Evolutionary conservation across 2,329 filamentous ascomycete genomes (phyloP).

Genomic region (Cladobotryum protrusum): DNA sequence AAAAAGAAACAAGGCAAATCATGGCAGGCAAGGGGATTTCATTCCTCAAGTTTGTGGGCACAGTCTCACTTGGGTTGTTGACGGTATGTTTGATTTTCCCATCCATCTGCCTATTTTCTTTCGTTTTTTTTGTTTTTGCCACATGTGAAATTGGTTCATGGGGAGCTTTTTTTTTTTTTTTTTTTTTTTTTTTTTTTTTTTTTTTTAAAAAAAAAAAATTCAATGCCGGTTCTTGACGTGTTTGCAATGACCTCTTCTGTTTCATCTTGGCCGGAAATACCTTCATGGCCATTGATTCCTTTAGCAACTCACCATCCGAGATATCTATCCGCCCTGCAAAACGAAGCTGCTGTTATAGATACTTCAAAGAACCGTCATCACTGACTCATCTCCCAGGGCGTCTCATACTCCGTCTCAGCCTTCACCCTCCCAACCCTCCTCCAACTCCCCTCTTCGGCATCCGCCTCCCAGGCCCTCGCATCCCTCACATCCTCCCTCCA

Average conservation of each 20-base stretch:
- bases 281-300: no score
- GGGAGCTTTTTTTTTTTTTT: no score
- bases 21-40: constrained; percentile 68
- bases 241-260: no score
- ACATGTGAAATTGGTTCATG: no score
- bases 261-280: no score
- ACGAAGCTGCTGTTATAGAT: no score
- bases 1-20: constrained; percentile 13
- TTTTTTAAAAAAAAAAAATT: no score
- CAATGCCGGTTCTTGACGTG: no score
- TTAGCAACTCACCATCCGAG: no score
- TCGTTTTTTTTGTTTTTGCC: no score
- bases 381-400: constrained; percentile 52
- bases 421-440: constrained; percentile 76
- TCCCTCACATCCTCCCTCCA: constrained; percentile 58
- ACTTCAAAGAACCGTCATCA: no score
- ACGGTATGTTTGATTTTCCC: constrained; percentile 57
- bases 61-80: constrained; percentile 77
- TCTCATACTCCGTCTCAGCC: constrained; percentile 77
- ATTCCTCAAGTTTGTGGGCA: constrained; percentile 86
- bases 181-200: not conserved
- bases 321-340: constrained; percentile 2
- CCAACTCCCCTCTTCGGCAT: constrained; percentile 67
- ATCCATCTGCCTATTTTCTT: constrained; percentile 2
- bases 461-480: constrained; percentile 64